Evolutionary conservation across 352 stramenopile species (phyloP), one percentile per base, ranked within the genome.

Genomic region (Phytopythium sindhum): DNA sequence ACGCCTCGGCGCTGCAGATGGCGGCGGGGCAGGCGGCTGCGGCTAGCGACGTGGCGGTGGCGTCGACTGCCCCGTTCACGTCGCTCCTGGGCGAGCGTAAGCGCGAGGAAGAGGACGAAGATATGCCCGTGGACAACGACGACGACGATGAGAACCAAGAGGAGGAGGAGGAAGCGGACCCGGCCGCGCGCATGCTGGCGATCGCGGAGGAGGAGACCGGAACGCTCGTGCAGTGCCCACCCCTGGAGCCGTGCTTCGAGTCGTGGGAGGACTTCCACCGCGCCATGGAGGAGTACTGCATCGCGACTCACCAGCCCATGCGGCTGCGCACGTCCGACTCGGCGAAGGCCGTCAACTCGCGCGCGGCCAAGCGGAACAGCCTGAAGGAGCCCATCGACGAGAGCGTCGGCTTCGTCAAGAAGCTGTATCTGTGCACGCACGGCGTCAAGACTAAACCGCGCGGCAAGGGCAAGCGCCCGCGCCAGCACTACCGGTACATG

Each of bases 361-460:
- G 85, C 39, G 83, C 82, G 15, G 85, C 85, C n/a, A 91, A 91
- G 69, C 77, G 85, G 35, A 93, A 93, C 70, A 93, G 85, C 33
- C 56, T 88, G 50, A 93, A 93, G 62, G 80, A 90, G 56, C 85
- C 85, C n/a, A 91, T 93, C 71, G 85, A 93, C 60, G 85, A 93
- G 63, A 91, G 79, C 58, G 74, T 93, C 24, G 85, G 85, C 11
- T 93, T 93, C 53, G 85, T 93, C 23, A 93, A 93, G 69, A 93
- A 93, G 51, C 73, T 93, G 4, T 93, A 93, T 42, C 68, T 91
- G 59, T 93, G 85, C 68, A 93, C 85, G 35, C 85, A 93, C 37
- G 85, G 85, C 44, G 85, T 93, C 28, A 93, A 93, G 67, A 89
- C 85, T 31, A 93, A 93, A 70, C 85, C 85, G 23, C 74, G 85